Base-by-base conservation (phyloP, 441 rosid species). In the Flueggea neowawraea region DNA sequence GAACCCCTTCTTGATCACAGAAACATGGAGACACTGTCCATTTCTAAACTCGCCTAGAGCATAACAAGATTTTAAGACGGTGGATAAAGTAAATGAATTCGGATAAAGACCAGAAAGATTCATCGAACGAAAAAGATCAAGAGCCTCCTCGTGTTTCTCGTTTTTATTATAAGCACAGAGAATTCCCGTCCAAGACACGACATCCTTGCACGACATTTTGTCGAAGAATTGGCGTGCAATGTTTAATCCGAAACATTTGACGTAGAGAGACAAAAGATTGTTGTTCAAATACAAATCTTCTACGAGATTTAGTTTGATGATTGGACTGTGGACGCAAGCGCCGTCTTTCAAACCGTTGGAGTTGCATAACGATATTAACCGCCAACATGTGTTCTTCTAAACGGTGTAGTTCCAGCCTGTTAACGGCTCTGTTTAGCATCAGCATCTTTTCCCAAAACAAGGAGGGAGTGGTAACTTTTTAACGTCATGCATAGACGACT, bases 21-120 rank as follows among this genome's bases (percentile, higher is more conserved):
- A 78, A 47, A 81, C 85, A 68, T 90, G 98, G 61, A 86, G 78
- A 57, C 84, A 77, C 71, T 76, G 81, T 43, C 98, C 97, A 66
- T 75, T 81, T 58, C 66, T 84, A 69, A 82, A 71, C 73, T 80
- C 73, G 66, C 84, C 72, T 3, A 88, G 59, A 65, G 86, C 87
- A 51, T 82, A 88, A 75, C 90, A 90, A 17, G 92, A 91, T 14
- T 79, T 69, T 79, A 92, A 63, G 2, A 88, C 71, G 1, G 76
- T 84, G 14, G 90, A 93, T 51, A 84, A 85, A 31, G 94, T 88
- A 62, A 78, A 90, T 55, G 73, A 90, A 78, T 92, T 86, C 84
- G 15, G 91, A 79, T 31, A 51, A n/a, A 62, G 78, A 79, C 68
- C 82, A 71, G 68, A 65, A 62, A 16, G 63, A 69, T 43, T 83